Conservation (phyloP, 805 yeast genomes). For the Candida yuanshanica region DNA sequence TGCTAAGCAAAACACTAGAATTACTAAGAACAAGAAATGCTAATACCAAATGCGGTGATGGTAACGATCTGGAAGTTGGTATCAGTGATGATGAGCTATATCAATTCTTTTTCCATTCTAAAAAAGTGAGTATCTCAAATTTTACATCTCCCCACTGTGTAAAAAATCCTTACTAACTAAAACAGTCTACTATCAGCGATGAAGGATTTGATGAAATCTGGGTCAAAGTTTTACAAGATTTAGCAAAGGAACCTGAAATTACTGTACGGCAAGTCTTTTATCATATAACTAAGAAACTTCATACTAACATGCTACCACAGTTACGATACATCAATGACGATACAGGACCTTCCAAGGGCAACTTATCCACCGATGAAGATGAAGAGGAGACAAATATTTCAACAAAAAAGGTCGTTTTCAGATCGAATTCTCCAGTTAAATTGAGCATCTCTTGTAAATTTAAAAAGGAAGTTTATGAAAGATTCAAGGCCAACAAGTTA, state of each 20-base stretch:
- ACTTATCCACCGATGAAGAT: slow-evolving; percentile 33
- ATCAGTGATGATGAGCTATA: slow-evolving; percentile 44
- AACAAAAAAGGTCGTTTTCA: slow-evolving; percentile 41
- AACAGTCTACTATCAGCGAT: slow-evolving; percentile 24
- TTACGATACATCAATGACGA: slow-evolving; percentile 29
- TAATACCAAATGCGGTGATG: slow-evolving; percentile 50
- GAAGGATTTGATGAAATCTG: slow-evolving; percentile 75
- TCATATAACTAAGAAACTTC: slow-evolving; percentile 1
- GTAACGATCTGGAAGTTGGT: slow-evolving; percentile 45
- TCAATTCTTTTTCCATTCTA: slow-evolving; percentile 39
- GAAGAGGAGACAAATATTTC: slow-evolving; percentile 34
- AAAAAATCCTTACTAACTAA: slow-evolving; percentile 1
- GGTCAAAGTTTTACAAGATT: slow-evolving; percentile 54
- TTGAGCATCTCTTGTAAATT: slow-evolving; percentile 51
- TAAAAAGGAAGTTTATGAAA: slow-evolving; percentile 43
- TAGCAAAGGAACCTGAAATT: slow-evolving; percentile 63
- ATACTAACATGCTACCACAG: slow-evolving; percentile 21
- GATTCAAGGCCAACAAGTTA: slow-evolving; percentile 24
- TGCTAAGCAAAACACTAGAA: slow-evolving; percentile 62
- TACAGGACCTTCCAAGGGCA: slow-evolving; percentile 34
- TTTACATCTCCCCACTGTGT: neutral
- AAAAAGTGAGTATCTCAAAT: slow-evolving; percentile 24
- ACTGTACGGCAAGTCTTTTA: slow-evolving; percentile 70
- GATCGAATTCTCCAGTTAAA: slow-evolving; percentile 67
- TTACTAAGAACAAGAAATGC: slow-evolving; percentile 68